phyloP scores from a whole-genome alignment of 2,329 filamentous ascomycete species.

The Aspergillus pseudoterreus region DNA sequence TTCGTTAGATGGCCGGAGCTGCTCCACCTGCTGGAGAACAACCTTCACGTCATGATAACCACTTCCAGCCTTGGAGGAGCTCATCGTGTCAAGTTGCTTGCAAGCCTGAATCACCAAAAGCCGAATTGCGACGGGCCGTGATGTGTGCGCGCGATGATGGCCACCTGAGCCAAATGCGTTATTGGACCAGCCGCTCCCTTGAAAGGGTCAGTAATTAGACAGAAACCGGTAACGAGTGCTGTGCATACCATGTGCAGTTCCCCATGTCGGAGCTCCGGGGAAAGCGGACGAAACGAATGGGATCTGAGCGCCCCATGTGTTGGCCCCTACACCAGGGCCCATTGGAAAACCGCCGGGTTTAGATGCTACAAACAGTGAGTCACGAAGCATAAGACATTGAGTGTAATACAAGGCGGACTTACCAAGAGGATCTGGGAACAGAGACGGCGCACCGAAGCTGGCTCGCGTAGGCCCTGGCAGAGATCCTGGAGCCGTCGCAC shows the following conservation, averaged over 20 bases:
- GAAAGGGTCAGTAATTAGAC: constrained; percentile 15
- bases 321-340: constrained; percentile 14
- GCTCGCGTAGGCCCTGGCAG: constrained; percentile 39
- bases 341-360: not conserved
- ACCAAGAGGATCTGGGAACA: constrained; percentile 44
- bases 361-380: not conserved
- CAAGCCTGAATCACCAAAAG: constrained; percentile 75
- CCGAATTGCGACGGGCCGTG: constrained; percentile 66
- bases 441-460: constrained; percentile 39
- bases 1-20: constrained; percentile 59
- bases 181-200: constrained; percentile 45
- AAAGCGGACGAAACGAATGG: constrained; percentile 38
- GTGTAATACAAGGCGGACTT: constrained; percentile 13
- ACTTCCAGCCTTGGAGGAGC: constrained; percentile 44
- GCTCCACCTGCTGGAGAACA: constrained; percentile 62
- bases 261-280: constrained; percentile 36
- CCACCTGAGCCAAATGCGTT: constrained; percentile 49
- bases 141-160: constrained; percentile 51
- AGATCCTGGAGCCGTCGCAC: constrained; percentile 53
- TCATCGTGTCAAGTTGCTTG: constrained; percentile 54
- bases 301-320: constrained; percentile 33
- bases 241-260: constrained; percentile 32
- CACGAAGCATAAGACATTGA: no score
- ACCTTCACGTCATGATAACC: constrained; percentile 67
- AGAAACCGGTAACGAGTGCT: not conserved